Conservation (phyloP, 495 filamentous ascomycete species). For the Melanomma pulvis-pyrius region DNA sequence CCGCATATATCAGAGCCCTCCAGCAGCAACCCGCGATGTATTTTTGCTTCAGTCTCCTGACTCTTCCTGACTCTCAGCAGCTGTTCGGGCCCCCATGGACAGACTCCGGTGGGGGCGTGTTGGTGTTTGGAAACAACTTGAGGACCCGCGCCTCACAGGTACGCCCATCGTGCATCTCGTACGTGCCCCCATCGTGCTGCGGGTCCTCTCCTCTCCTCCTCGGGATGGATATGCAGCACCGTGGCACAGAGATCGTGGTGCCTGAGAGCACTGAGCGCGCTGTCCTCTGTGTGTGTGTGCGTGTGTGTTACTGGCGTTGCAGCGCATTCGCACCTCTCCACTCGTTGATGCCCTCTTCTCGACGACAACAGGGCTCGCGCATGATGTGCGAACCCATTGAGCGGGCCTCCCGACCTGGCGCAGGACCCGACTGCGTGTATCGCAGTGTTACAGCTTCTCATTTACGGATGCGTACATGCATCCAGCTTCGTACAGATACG, state of each 20-base stretch:
- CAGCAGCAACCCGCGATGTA: constrained; percentile 1
- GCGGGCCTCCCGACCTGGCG: constrained; percentile 15
- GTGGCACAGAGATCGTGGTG: constrained; percentile 30
- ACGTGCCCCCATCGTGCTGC: not conserved
- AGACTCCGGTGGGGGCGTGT: constrained; percentile 14
- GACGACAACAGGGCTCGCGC: not conserved
- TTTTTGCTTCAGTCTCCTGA: constrained; percentile 14
- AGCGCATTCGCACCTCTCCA: not conserved
- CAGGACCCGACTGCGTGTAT: constrained; percentile 5
- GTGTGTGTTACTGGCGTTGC: not conserved
- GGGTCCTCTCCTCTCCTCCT: not conserved
- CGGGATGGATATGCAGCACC: constrained; percentile 14
- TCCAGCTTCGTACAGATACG: not conserved
- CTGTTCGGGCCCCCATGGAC: not conserved
- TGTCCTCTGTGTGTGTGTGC: not conserved
- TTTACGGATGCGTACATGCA: constrained; percentile 7
- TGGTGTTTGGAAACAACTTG: not conserved
- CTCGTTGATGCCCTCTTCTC: no score
- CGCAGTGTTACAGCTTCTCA: not conserved
- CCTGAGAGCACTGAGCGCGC: constrained; percentile 15
- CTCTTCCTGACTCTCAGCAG: not conserved
- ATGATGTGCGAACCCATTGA: constrained; percentile 18
- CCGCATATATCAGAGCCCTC: constrained; percentile 21
- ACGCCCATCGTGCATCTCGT: not conserved
- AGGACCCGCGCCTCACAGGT: not conserved